phyloP scores from a whole-genome alignment of 2,329 filamentous ascomycete species.

The Simplicillium sp. region DNA sequence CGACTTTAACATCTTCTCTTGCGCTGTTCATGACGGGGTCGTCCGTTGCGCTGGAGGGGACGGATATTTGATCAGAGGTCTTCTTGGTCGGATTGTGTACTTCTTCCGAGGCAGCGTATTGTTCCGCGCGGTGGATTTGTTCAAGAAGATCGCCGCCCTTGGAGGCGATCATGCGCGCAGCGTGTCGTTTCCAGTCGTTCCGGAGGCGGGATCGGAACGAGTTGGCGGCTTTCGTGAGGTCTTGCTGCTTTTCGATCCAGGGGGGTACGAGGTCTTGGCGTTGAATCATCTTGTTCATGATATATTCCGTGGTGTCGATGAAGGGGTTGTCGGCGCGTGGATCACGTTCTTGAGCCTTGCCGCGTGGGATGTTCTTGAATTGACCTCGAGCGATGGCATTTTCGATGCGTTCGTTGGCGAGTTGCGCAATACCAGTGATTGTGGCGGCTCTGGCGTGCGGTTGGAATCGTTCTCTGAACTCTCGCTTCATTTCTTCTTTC shows the following conservation, averaged over 20 bases:
- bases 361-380: constrained; percentile 74
- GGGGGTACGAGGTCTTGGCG: constrained; percentile 91
- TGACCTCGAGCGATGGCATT: constrained; percentile 87
- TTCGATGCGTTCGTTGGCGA: constrained; percentile 89
- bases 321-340: constrained; percentile 77
- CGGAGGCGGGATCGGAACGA: constrained; percentile 68
- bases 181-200: constrained; percentile 77
- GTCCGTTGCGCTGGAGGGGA: constrained; percentile 35
- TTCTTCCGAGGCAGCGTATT: constrained; percentile 67
- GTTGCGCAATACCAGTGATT: constrained; percentile 65
- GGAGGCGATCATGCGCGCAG: constrained; percentile 67
- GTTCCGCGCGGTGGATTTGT: constrained; percentile 62
- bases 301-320: constrained; percentile 92
- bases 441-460: constrained; percentile 62
- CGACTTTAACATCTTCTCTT: constrained; percentile 20
- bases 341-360: constrained; percentile 73
- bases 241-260: constrained; percentile 98
- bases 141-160: constrained; percentile 64
- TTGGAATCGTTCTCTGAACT: constrained; percentile 73
- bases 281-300: constrained; percentile 98
- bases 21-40: constrained; percentile 39
- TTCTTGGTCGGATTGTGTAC: constrained; percentile 47
- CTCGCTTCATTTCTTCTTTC: constrained; percentile 57
- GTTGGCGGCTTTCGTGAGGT: constrained; percentile 59
- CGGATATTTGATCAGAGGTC: constrained; percentile 32